Percentiles rank a stretch among this genome's conserved stretches.
Conservation (phyloP, 139 green algal species). For the Asterochloris sp. region DNA sequence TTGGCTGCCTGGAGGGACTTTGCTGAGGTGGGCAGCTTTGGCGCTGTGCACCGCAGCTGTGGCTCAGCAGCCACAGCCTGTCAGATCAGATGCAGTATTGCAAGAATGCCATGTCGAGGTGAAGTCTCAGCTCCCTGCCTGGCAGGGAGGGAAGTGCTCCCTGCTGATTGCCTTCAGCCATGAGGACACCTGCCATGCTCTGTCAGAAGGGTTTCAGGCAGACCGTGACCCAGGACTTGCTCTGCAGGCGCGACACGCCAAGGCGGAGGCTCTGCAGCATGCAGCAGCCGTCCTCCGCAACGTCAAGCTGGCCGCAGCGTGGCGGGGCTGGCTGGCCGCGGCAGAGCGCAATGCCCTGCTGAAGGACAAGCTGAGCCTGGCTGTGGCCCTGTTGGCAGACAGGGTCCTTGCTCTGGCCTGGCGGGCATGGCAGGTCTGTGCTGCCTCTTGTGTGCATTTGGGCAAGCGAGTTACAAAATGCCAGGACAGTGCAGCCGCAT, state of each 20-base stretch:
- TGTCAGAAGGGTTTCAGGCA: background rate
- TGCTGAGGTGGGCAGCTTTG: background rate
- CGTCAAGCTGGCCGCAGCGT: slow-evolving; percentile 17
- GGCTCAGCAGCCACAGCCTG: too few relatives aligned
- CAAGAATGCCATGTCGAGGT: background rate
- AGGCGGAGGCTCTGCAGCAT: background rate
- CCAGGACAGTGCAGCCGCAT: too few relatives aligned
- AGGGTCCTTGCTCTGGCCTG: slow-evolving; percentile 1
- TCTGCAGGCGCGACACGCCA: background rate
- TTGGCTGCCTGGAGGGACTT: background rate
- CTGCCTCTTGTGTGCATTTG: background rate
- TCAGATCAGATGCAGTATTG: too few relatives aligned
- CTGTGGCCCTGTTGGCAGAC: slow-evolving; percentile 7
- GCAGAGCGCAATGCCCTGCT: background rate
- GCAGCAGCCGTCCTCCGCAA: slow-evolving; percentile 7
- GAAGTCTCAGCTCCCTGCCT: background rate
- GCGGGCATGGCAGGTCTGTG: slow-evolving; percentile 9
- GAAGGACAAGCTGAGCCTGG: background rate
- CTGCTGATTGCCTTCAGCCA: background rate
- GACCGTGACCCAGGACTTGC: background rate
- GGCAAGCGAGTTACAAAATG: background rate
- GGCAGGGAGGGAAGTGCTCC: background rate
- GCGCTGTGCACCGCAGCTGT: background rate
- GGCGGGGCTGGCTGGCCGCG: slow-evolving; percentile 5
- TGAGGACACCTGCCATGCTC: background rate